A percentile compares a stretch with the other conserved stretches of the same genome.
phyloP scores from a whole-genome alignment of 148 eudicot species.

The Amaranthus hypochondriacus region DNA sequence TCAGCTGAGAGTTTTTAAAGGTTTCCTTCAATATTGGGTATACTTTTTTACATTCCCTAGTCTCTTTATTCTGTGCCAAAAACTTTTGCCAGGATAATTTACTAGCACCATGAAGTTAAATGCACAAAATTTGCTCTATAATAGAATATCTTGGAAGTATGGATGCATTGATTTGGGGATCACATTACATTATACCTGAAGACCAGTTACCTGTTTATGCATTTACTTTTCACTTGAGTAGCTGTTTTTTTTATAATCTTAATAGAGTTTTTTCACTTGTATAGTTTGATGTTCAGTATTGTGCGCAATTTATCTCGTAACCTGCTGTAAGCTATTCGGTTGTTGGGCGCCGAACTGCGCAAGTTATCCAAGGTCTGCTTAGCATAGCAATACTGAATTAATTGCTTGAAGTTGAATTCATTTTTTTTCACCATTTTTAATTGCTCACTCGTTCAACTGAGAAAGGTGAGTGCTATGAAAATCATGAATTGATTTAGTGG shows the following conservation, averaged over 20 bases:
- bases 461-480: too few relatives aligned
- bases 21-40: conserved; percentile 11
- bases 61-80: background rate
- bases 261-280: background rate
- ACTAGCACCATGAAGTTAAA: background rate
- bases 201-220: background rate
- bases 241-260: background rate
- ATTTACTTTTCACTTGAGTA: background rate
- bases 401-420: background rate
- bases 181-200: background rate
- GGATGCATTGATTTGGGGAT: background rate
- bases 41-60: background rate
- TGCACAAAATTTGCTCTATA: background rate
- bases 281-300: background rate
- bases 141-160: background rate
- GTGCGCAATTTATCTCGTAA: background rate
- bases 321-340: background rate
- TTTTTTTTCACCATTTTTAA: background rate
- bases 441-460: too few relatives aligned
- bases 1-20: conserved; percentile 18
- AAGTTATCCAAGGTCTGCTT: too few relatives aligned
- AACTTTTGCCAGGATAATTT: conserved; percentile 1
- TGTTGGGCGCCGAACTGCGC: background rate
- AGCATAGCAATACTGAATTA: background rate
- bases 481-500: too few relatives aligned